Evolutionary conservation across 164 flowering plant species (phyloP), one percentile per base, ranked within the genome.

Genomic region (Stephania japonica): DNA sequence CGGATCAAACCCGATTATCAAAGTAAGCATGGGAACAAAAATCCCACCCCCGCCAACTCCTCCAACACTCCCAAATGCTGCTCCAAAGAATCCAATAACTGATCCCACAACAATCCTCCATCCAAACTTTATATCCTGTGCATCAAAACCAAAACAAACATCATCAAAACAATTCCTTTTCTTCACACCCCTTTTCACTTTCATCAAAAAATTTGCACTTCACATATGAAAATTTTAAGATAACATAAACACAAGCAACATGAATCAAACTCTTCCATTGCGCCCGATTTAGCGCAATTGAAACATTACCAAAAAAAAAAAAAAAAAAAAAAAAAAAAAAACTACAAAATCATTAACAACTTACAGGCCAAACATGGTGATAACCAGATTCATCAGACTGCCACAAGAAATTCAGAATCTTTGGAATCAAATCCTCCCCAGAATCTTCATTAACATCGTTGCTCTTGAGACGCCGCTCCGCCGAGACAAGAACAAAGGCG

Each of bases 41-140:
- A 96, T 96, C 32, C 99, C 99, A 21, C 99, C 99, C 8, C 99
- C 98, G 53, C 99, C 98, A 72, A 96, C 97, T 16, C 99, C 99
- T 69, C 98, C 99, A 0, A 96, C 98, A 85, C 99, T 96, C 64
- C 99, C 99, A 84, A 91, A 96, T n/a, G 99, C 97, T 14, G 98
- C 99, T 85, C 98, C 99, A 67, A 81, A 81, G 83, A 95, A 91
- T 47, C 97, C 99, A 78, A 96, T 73, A 27, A 93, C 66, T 43
- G 83, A 68, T 64, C 97, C 98, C 68, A 89, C 53, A 21, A 93
- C 81, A 38, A 93, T 93, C 84, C 84, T 68, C 97, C 97, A 93
- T 1, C 85, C 91, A 75, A 96, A 86, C 80, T 86, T 73, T 91
- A 96, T 81, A 1, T 83, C 92, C 99, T 96, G 89, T 16, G 67